Evolutionary conservation across 495 filamentous ascomycete genomes (phyloP), one percentile per base, ranked within the genome.

Genomic region (Aspergillus sclerotiicarbonarius): DNA sequence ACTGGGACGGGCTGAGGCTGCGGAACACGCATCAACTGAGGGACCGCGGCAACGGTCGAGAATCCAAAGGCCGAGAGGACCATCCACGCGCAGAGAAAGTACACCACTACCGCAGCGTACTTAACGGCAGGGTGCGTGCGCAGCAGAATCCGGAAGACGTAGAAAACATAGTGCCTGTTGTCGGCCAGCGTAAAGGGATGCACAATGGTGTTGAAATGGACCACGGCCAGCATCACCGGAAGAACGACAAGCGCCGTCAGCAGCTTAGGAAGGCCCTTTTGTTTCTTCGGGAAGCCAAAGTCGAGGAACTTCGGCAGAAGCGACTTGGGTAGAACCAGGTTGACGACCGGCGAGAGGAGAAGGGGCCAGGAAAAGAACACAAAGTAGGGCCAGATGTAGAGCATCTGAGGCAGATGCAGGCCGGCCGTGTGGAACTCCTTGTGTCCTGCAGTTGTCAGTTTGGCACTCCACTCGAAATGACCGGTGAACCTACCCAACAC

Each of bases 161-260:
- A 98, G 74, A 98, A 98, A 55, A 94, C 84, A 75, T 96, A 98
- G 69, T 98, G 95, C 3, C 94, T 80, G 73, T 98, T 98, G 69
- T 98, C 94, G 30, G 94, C 94, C 4, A 98, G 82, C 1, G 93
- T 96, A 64, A 97, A 98, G 0, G 94, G 94, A 68, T 98, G 94
- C 53, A 98, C 84, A 57, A 95, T 85, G 39, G 94, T 98, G 78
- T 97, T 98, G 80, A 78, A 87, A 59, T 85, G 81, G 21, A 95
- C 82, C 9, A 88, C 78, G 5, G 69, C 64, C 20, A 85, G 66
- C 59, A 87, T 83, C 6, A 77, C 37, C 4, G 67, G 70, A 1
- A 86, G 57, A 21, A 79, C 73, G 13, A 65, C 25, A 25, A 78
- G 13, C 13, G 62, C 61, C 5, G 79, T 63, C 20, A 72, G 30